Base-by-base conservation (phyloP, 257 asterid genomes). In the Solanum rostratum region DNA sequence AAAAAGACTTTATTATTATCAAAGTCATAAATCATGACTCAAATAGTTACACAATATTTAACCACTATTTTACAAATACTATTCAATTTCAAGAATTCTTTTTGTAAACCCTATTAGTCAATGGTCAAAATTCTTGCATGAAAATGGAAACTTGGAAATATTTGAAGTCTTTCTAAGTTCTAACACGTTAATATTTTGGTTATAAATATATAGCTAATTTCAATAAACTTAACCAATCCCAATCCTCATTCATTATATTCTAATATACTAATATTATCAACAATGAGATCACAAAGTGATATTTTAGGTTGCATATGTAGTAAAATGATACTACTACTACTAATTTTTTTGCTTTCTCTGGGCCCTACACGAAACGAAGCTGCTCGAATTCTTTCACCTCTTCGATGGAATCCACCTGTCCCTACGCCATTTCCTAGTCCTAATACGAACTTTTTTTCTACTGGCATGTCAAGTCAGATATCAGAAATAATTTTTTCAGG, bases 341-440 rank as follows among this genome's bases (percentile, higher is more conserved):
- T 66, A 8, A 0, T 49, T 10, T 10, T 76, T 76, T 49, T 76
- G 2, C 5, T 76, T 49, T 5, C 24, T 7, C 10, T 76, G 8
- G 3, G 62, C 0, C 2, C 27, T 76, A 76, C 16, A 27, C 11
- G 1, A 0, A 50, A 16, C 3, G 27, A 49, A 24, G 82, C 16
- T 76, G 27, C 11, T 76, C 62, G 5, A 10, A 49, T 76, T 49
- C 27, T 46, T 76, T 76, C 18, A 7, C 54, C 91, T 11, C 74
- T 91, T 52, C 94, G 79, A 70, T 33, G 87, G 60, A 22, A 84
- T 20, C 4, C 37, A 33, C 85, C 84, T 2, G 24, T 66, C 5
- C 85, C 84, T 2, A 86, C 90, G 0, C 91, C 93, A 1, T 63
- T n/a, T n/a, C n/a, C n/a, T n/a, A n/a, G n/a, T n/a, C n/a, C n/a